phyloP scores from a whole-genome alignment of 2,329 filamentous ascomycete species.

The Fusarium solani-melongenae region DNA sequence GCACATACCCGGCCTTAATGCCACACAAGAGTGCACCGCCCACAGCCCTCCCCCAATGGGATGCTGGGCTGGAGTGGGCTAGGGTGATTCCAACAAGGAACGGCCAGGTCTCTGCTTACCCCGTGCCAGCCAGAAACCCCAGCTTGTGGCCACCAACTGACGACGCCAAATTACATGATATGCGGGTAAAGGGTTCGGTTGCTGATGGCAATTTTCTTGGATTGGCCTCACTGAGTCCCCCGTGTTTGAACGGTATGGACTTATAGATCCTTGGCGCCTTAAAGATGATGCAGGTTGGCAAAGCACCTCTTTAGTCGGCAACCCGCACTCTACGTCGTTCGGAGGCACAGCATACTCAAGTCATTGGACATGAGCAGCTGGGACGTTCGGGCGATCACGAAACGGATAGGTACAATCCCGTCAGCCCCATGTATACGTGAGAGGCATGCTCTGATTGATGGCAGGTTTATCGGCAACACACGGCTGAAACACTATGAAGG shows the following conservation, averaged over 20 bases:
- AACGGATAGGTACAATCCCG: slow-evolving; percentile 4
- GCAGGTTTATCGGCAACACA: background rate
- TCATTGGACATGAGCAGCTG: slow-evolving; percentile 12
- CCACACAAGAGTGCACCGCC: slow-evolving; percentile 9
- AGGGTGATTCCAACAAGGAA: background rate
- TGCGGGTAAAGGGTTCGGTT: background rate
- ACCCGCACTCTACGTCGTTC: background rate
- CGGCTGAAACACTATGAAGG: background rate
- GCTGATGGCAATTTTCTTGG: background rate
- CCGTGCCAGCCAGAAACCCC: background rate
- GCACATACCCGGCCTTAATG: slow-evolving; percentile 8
- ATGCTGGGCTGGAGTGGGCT: background rate
- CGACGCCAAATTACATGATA: background rate
- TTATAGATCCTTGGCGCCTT: background rate
- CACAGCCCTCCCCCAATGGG: slow-evolving; percentile 2
- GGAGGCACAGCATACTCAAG: slow-evolving; percentile 16
- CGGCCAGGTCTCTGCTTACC: background rate
- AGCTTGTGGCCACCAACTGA: background rate
- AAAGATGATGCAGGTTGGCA: background rate
- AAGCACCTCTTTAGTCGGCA: background rate
- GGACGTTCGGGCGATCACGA: slow-evolving; percentile 12
- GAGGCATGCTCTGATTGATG: background rate
- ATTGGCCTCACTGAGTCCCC: background rate
- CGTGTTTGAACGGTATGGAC: background rate
- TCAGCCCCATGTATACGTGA: background rate